Percentiles rank a stretch among this genome's conserved stretches.
Conservation (phyloP, 371 early-diverging fungal species). For the Homolaphlyctis polyrhiza region DNA sequence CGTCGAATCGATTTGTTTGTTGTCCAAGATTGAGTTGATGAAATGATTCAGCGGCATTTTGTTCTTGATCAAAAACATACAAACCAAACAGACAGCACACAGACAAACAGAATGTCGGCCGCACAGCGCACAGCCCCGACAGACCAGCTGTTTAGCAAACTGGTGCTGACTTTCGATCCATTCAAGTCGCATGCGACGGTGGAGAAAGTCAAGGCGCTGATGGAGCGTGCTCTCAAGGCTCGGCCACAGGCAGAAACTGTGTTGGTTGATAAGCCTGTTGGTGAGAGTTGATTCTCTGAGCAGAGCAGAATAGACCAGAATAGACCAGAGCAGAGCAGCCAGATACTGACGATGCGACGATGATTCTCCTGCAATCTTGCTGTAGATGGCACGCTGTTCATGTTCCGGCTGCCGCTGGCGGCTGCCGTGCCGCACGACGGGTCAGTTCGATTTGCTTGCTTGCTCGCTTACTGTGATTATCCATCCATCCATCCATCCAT, state of each 20-base stretch:
- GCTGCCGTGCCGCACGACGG: conserved; percentile 22
- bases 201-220: too few species aligned
- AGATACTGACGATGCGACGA: neutral
- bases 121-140: too few species aligned
- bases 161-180: too few species aligned
- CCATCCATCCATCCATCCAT: too few species aligned
- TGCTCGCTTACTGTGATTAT: neutral
- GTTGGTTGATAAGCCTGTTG: conserved; percentile 23
- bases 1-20: too few species aligned
- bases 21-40: too few species aligned
- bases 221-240: too few species aligned
- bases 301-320: neutral
- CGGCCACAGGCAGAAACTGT: conserved; percentile 9
- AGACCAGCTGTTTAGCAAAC: neutral
- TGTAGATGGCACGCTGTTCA: conserved; percentile 21
- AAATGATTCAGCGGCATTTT: too few species aligned
- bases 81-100: too few species aligned
- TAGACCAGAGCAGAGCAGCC: neutral
- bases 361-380: neutral
- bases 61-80: too few species aligned
- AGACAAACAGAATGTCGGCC: too few species aligned
- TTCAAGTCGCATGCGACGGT: too few species aligned
- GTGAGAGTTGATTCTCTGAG: conserved; percentile 3
- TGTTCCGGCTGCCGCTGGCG: conserved; percentile 12
- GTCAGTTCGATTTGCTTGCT: conserved; percentile 5